Base-by-base conservation (phyloP, 768 basidiomycete genomes). In the Collybiopsis luxurians region DNA sequence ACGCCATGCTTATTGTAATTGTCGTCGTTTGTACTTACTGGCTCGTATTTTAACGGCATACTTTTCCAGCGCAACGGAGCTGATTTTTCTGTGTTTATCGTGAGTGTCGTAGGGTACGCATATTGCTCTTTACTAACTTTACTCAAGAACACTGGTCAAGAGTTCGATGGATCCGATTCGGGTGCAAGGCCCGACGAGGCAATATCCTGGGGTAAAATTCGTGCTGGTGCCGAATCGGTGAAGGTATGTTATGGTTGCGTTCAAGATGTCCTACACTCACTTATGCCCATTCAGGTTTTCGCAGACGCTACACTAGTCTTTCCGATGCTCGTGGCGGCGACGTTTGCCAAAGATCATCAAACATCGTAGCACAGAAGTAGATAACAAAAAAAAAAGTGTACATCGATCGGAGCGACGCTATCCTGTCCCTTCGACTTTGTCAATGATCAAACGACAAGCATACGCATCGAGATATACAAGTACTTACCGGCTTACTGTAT, bases 291-390 rank as follows among this genome's bases (percentile, higher is more conserved):
- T 7, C 54, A 83, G 82, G 90, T 96, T 5, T 96, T 85, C 64
- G 95, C 95, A n/a, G 96, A 98, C 63, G 96, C 96, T 6, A 99
- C 96, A 0, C 75, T 99, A 21, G 95, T 94, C 7, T 98, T 98
- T 71, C 97, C 97, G 2, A 75, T 99, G 65, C 73, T 98, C 4
- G 95, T 99, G 1, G 95, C 96, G 4, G 94, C 92, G 10, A 98
- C 97, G 2, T 98, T 95, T 69, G 93, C 90, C 12, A 75, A 80
- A 63, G 75, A 74, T 43, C 50, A 64, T 52, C 47, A 55, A 44
- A 40, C 43, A 46, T 39, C 24, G 42, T 56, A 52, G 28, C 17
- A 46, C 31, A 44, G 30, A 31, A 23, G 27, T 21, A 39, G 36
- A 39, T 38, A 36, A 39, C 15, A 39, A 43, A 44, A 53, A 23